A percentile compares a stretch with the other conserved stretches of the same genome.
phyloP scores from a whole-genome alignment of 1,284 basidiomycete genomes.

The Chalciporus sp. region DNA sequence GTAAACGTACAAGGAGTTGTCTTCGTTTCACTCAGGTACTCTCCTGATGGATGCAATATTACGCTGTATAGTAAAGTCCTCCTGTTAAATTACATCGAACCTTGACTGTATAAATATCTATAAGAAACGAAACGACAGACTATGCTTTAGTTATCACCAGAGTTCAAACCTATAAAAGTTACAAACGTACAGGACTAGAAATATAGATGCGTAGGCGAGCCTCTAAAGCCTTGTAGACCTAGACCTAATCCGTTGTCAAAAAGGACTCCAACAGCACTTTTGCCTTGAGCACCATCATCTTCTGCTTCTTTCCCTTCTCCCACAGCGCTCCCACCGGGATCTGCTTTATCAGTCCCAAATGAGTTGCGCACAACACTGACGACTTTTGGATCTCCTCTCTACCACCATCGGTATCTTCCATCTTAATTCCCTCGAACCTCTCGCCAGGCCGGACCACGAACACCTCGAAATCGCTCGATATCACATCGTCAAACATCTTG shows the following conservation, averaged over 20 bases:
- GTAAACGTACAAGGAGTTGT: too few relatives aligned
- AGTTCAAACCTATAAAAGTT: too few relatives aligned
- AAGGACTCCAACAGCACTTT: conserved; percentile 27
- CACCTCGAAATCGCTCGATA: conserved; percentile 25
- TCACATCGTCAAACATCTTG: conserved; percentile 23
- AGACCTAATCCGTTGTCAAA: conserved; percentile 11
- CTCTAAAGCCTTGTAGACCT: not conserved
- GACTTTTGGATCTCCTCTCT: not conserved
- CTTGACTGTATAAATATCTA: too few relatives aligned
- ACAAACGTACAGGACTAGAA: too few relatives aligned
- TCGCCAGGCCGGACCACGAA: conserved; percentile 14
- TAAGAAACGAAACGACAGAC: too few relatives aligned
- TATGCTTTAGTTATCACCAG: too few relatives aligned
- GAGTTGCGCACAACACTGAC: conserved; percentile 25
- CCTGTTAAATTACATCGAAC: too few relatives aligned
- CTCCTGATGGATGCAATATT: too few relatives aligned
- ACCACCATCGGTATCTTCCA: conserved; percentile 24
- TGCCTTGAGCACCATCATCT: conserved; percentile 19
- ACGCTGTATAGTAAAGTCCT: too few relatives aligned
- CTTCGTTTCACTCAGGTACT: too few relatives aligned
- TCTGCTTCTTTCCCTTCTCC: conserved; percentile 19
- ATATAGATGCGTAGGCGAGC: too few relatives aligned
- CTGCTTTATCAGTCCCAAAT: conserved; percentile 25
- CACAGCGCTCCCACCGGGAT: conserved; percentile 13
- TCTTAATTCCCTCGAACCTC: conserved; percentile 14